Percentiles rank a stretch among this genome's conserved stretches.
Evolutionary conservation across 331 rosid genomes (phyloP).

Genomic region (Rhamnella rubrinervis): DNA sequence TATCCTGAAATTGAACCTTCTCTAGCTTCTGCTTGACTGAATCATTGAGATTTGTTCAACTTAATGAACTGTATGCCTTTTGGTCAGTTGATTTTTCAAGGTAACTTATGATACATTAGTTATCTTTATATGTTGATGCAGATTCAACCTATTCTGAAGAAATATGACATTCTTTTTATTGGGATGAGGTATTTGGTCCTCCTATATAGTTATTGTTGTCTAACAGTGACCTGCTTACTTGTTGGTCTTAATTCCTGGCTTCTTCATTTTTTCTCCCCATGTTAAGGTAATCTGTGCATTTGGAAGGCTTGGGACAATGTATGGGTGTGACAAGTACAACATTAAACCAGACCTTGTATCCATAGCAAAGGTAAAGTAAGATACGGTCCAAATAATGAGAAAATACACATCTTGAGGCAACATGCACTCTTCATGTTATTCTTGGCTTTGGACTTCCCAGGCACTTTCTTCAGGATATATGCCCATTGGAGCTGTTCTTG

Average conservation of each 20-base stretch:
- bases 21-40: no score
- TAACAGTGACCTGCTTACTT: not conserved
- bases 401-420: conserved; percentile 3
- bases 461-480: conserved; percentile 90
- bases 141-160: conserved; percentile 88
- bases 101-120: not conserved
- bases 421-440: conserved; percentile 2
- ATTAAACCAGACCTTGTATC: conserved; percentile 94
- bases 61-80: no score
- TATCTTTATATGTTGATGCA: conserved; percentile 31
- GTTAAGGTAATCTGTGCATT: conserved; percentile 89
- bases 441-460: conserved; percentile 34
- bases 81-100: no score
- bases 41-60: no score
- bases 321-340: conserved; percentile 82
- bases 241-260: conserved; percentile 11
- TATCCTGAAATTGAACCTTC: no score
- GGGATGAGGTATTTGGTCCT: conserved; percentile 72
- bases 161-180: conserved; percentile 91
- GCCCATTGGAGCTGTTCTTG: conserved; percentile 92
- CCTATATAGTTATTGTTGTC: conserved; percentile 11
- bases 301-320: conserved; percentile 93
- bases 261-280: conserved; percentile 18
- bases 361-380: conserved; percentile 70
- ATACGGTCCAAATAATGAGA: conserved; percentile 1